Base-by-base conservation (phyloP, 805 yeast genomes). In the Kuraishia piskuri region DNA sequence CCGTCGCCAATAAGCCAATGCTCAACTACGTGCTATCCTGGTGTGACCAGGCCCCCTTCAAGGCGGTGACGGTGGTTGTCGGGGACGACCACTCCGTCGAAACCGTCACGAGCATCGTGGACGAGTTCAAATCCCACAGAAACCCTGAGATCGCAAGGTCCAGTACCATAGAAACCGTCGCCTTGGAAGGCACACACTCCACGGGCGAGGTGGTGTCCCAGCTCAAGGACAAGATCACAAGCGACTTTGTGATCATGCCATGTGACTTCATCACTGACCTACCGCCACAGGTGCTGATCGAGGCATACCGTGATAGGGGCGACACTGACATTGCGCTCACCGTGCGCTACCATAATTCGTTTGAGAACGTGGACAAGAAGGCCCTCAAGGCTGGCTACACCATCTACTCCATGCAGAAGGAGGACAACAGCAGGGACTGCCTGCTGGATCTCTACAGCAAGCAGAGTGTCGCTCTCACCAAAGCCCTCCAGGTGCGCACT, bases 241-340 rank as follows among this genome's bases (percentile, higher is more conserved):
- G 75, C 36, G 84, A 84, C 63, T 84, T 90, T 62, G 88, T 90
- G n/a, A 68, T 94, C 31, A 70, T 94, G 53, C 97, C 98, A 7
- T 92, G 97, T 71, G 99, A 95, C 67, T 88, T 94, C 65, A 75
- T 95, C 52, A 90, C 98, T 1, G 92, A 91, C 64, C 73, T 92
- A 44, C 96, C 96, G 2, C 96, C 98, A 10, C 92, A 88, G 62
- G 85, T 86, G 20, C 75, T 94, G 31, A 82, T 90, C 48, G 96
- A 92, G 63, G 87, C 86, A 51, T 91, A 84, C 66, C 76, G 97
- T 62, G 84, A 84, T 58, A 82, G 84, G 61, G 80, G 79, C 22
- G 85, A 79, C 46, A 70, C 74, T 25, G 89, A 88, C 57, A 68
- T 87, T 49, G 94, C 95, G 7, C 75, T 90, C 70, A 76, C 87